Evolutionary conservation across 257 asterid genomes (phyloP).

Genomic region (Primulina huaijiensis): DNA sequence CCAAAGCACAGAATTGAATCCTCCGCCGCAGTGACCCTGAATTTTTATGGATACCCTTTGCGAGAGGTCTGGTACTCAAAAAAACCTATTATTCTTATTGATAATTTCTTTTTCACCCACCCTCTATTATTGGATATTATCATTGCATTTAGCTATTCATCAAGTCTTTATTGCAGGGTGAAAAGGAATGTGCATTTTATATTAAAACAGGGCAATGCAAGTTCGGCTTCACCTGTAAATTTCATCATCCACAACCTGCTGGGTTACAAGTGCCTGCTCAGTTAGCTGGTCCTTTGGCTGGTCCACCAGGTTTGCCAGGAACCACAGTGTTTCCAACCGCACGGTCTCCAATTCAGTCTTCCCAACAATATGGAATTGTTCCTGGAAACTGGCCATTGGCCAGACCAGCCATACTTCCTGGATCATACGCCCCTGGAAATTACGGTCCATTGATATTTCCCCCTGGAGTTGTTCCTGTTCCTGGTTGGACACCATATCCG

Average conservation of each 20-base stretch:
- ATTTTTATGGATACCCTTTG: conserved; percentile 74
- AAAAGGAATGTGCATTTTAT: conserved; percentile 81
- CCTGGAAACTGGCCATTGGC: conserved; percentile 85
- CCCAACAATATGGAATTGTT: conserved; percentile 80
- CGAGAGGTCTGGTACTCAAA: conserved; percentile 61
- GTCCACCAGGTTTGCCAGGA: conserved; percentile 48
- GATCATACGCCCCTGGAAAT: conserved; percentile 69
- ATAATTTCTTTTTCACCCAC: conserved; percentile 6
- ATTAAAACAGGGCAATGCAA: conserved; percentile 89
- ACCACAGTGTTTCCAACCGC: conserved; percentile 52
- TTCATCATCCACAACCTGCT: conserved; percentile 74
- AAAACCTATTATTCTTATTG: conserved; percentile 14
- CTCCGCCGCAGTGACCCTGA: conserved; percentile 52
- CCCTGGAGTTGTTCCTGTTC: conserved; percentile 72
- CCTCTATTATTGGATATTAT: conserved; percentile 17
- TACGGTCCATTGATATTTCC: conserved; percentile 73
- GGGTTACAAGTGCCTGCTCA: conserved; percentile 47
- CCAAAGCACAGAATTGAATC: conserved; percentile 82
- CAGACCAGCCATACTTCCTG: conserved; percentile 69
- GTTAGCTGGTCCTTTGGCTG: conserved; percentile 49
- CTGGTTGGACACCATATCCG: conserved; percentile 87
- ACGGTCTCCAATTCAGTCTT: conserved; percentile 65
- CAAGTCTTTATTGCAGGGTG: conserved; percentile 61
- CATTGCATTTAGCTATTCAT: conserved; percentile 25
- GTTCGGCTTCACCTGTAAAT: conserved; percentile 89